Percentiles rank a stretch among this genome's conserved stretches.
phyloP scores from a whole-genome alignment of 2,329 filamentous ascomycete genomes.

The Sporothrix pallida region DNA sequence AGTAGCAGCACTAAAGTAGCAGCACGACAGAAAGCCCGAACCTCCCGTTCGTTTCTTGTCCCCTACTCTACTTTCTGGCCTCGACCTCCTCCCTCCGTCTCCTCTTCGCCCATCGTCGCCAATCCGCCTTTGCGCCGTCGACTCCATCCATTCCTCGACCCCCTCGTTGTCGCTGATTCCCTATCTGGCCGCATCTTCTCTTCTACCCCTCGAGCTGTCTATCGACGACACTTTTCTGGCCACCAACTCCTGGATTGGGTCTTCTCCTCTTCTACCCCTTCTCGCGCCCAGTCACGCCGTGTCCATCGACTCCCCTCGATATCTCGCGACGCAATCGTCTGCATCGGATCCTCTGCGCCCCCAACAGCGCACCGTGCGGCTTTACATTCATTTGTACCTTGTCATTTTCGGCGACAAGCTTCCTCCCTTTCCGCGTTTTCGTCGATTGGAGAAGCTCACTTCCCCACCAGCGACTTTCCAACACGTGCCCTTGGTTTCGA shows the following conservation, averaged over 20 bases:
- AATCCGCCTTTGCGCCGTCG: conserved; percentile 17
- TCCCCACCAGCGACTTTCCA: neutral
- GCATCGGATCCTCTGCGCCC: neutral
- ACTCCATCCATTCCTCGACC: conserved; percentile 22
- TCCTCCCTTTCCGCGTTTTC: neutral
- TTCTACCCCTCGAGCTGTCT: neutral
- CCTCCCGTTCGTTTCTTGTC: conserved; percentile 15
- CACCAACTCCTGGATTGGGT: neutral
- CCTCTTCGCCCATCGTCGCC: conserved; percentile 25
- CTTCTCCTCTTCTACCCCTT: neutral
- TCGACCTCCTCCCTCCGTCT: neutral
- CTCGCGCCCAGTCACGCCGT: neutral
- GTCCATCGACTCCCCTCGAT: neutral
- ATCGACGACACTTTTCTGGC: conserved; percentile 6
- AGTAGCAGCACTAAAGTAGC: conserved; percentile 13
- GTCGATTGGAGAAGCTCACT: neutral
- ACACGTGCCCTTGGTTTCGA: conserved; percentile 30
- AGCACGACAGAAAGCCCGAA: conserved; percentile 15
- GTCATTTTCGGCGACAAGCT: neutral
- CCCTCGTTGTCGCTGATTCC: neutral
- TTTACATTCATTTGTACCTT: neutral
- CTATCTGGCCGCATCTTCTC: conserved; percentile 4
- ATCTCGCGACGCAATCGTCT: conserved; percentile 3
- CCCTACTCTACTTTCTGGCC: neutral
- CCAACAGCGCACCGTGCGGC: conserved; percentile 9